These are phyloP conservation scores for Aureobasidium pullulans DNA, from an alignment of 2,329 filamentous ascomycete species.

Conservation along the genomic window DNA sequence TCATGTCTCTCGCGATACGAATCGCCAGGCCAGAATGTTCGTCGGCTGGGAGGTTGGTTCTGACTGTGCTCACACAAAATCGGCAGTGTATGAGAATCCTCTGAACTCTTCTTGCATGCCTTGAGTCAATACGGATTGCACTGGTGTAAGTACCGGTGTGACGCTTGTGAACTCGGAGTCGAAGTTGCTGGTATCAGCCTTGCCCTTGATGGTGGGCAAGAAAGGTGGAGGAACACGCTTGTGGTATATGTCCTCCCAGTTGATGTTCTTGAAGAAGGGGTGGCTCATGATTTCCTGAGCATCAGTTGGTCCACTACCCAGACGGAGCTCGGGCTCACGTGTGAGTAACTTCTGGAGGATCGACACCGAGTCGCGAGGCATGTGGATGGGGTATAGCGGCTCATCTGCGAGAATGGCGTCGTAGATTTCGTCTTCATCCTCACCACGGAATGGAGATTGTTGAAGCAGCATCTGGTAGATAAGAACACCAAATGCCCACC, in stretches of 20 bases:
- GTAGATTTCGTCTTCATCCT: slow-evolving; percentile 99
- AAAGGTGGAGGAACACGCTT: slow-evolving; percentile 89
- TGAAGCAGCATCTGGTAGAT: slow-evolving; percentile 99
- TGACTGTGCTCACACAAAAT: slow-evolving; percentile 58
- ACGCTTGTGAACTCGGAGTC: slow-evolving; percentile 98
- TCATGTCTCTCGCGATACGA: no score
- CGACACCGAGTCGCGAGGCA: slow-evolving; percentile 95
- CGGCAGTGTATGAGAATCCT: slow-evolving; percentile 93
- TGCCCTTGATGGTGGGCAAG: slow-evolving; percentile 77
- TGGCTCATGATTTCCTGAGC: slow-evolving; percentile 99
- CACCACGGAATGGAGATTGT: slow-evolving; percentile 95
- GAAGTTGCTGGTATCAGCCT: slow-evolving; percentile 99
- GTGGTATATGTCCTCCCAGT: slow-evolving; percentile 98
- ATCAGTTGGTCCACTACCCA: slow-evolving; percentile 92
- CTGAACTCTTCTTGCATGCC: slow-evolving; percentile 99
- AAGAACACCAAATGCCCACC: slow-evolving; percentile 98
- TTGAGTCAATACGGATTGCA: slow-evolving; percentile 94
- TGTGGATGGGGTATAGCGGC: slow-evolving; percentile 95
- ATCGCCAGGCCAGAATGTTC: not conserved
- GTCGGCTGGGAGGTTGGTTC: not conserved
- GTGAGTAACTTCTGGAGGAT: slow-evolving; percentile 96
- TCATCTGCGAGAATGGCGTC: slow-evolving; percentile 97
- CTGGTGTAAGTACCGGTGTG: slow-evolving; percentile 91
- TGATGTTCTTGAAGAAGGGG: slow-evolving; percentile 94
- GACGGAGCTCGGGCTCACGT: slow-evolving; percentile 83